Conservation (phyloP, 257 asterid genomes). For the Euphrasia confusa region DNA sequence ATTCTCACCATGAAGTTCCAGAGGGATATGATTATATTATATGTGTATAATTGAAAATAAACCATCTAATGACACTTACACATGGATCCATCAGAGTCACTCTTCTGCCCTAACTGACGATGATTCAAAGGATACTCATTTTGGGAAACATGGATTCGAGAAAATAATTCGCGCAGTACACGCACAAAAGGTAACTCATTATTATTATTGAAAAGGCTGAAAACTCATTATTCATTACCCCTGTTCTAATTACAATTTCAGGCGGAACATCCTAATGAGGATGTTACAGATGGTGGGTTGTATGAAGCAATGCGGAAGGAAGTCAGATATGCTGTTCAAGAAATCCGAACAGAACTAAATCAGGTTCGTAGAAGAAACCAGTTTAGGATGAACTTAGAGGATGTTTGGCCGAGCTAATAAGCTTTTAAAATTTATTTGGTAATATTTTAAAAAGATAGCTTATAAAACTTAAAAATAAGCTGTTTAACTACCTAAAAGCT, state of each 20-base stretch:
- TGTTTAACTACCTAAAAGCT: too few species aligned
- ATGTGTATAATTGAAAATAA: slow-evolving; percentile 5
- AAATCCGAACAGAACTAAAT: slow-evolving; percentile 71
- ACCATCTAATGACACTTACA: slow-evolving; percentile 23
- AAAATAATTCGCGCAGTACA: slow-evolving; percentile 66
- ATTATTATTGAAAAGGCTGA: slow-evolving; percentile 12
- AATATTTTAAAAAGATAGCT: too few species aligned
- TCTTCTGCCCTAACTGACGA: slow-evolving; percentile 78
- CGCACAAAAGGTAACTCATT: slow-evolving; percentile 52
- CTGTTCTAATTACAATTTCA: slow-evolving; percentile 24
- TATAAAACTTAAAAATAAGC: too few species aligned
- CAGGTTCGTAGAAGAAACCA: slow-evolving; percentile 42
- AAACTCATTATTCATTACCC: slow-evolving; percentile 8
- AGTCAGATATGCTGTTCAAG: slow-evolving; percentile 78
- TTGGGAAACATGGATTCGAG: slow-evolving; percentile 50
- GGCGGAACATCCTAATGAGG: slow-evolving; percentile 56
- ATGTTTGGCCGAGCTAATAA: too few species aligned
- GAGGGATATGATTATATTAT: not conserved
- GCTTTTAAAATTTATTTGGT: too few species aligned
- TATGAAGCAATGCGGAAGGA: slow-evolving; percentile 77
- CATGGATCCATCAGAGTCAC: slow-evolving; percentile 55
- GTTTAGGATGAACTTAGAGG: slow-evolving; percentile 4
- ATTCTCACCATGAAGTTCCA: slow-evolving; percentile 14
- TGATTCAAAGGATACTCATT: slow-evolving; percentile 51
- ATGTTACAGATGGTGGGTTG: slow-evolving; percentile 46